Evolutionary conservation across 371 early-diverging fungal species (phyloP), one percentile per base, ranked within the genome.

Genomic region (Mortierella sp.): DNA sequence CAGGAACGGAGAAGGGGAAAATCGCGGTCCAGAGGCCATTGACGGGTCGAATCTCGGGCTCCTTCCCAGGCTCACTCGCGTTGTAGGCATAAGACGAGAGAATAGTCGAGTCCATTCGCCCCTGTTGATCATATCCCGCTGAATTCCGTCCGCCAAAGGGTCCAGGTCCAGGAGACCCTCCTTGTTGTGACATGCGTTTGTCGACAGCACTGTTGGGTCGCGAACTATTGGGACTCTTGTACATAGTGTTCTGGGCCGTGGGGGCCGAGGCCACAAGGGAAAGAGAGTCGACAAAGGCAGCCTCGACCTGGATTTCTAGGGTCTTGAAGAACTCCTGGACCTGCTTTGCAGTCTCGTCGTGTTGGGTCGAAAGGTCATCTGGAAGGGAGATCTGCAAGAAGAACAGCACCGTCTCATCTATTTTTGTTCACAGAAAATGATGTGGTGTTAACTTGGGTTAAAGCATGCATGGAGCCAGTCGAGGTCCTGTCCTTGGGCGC

Each of bases 271-370:
- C 70, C 8, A 68, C 80, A 19, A 83, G 73, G 8, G 81, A 69
- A 10, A 73, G 64, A 40, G 84, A 65, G 64, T 90, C 92, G 3
- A 85, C 80, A 75, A 89, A 87, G 8, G 90, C 87, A 0, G 92
- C 90, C 70, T 91, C 92, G 13, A 91, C 77, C 39, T 90, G 90
- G n/a, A 91, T 88, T 77, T 91, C 92, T 6, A 91, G 86, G 22
- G 88, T 86, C 41, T 87, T 83, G 53, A 86, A 91, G 66, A 91
- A 89, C 2, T 85, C 74, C 24, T 72, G 64, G 68, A 83, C 79
- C 34, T 79, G 76, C 24, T 70, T 68, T 13, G 45, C 71, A 1
- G 84, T 83, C 9, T 83, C 84, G 47, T 82, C 83, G 44, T 82
- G 83, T 34, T 53, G 41, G 22, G 83, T 83, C 5, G 84, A 83